Evolutionary conservation across 257 asterid species (phyloP), one percentile per base, ranked within the genome.

Genomic region (Primulina tabacum): DNA sequence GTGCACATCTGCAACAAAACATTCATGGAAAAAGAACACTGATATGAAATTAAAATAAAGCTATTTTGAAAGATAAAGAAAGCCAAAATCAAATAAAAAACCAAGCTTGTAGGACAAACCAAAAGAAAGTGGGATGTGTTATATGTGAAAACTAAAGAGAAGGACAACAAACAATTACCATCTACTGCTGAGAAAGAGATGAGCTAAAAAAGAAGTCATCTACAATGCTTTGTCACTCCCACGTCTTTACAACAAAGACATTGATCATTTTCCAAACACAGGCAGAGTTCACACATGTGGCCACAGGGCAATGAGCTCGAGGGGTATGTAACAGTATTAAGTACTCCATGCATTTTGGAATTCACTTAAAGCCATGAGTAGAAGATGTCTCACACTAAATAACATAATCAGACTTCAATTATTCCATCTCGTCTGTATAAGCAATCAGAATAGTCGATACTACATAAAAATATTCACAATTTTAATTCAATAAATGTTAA

Each of bases 1-100:
- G 93, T 17, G 93, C 86, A 81, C 98, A 92, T 79, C 97, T 92
- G 71, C 2, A 29, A 66, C 35, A 17, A 38, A 6, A 24, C 12
- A 71, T 17, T 17, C n/a, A 33, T 21, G 3, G 35, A 38, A 35
- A 18, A 10, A 14, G 5, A 69, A 24, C 4, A 12, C 1, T 21
- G 34, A 47, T n/a, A n/a, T 40, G 52, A 52, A 40, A 34, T 30
- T 55, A 26, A 56, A 24, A 40, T 4, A 18, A 5, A 37, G 9
- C 34, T 59, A 38, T 70, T 59, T 33, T 52, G 60, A 65, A 26
- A 17, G 38, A 9, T 60, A 69, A 17, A 11, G 9, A 61, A 58
- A 30, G 2, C 2, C 56, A 28, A 61, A 10, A 67, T 18, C 60
- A 65, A 18, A 71, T 38, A 60, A 16, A 2, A 30, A 61, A 61